Evolutionary conservation across 2,329 filamentous ascomycete genomes (phyloP), one percentile per base, ranked within the genome.

Genomic region (Pezicula neosporulosa): DNA sequence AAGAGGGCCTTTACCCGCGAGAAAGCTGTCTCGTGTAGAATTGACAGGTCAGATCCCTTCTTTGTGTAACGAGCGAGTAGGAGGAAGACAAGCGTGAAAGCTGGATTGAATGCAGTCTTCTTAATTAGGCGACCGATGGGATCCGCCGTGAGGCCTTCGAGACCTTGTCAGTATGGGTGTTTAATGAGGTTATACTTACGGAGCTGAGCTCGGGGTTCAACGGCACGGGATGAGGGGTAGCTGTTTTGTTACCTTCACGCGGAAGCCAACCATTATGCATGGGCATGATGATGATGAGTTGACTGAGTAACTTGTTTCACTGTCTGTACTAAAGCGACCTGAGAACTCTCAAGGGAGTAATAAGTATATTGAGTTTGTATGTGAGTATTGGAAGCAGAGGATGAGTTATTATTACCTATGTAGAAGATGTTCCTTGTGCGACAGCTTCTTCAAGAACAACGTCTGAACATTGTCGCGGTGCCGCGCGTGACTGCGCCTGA

Each of bases 41-140:
- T 74, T 9, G 74, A 68, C 16, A 87, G 63, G 47, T 80, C 70
- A 50, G 76, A 72, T 46, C 86, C 86, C 57, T 75, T 75, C 58
- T 78, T 73, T n/a, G 85, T 87, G 71, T 81, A 86, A 27, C 78
- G 77, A 8, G 81, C 78, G 19, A 85, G 72, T 4, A 89, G 74
- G 42, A 89, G 61, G 21, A 89, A 71, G 1, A 85, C 80, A 12
- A 90, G 69, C 0, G 86, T 77, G 18, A 89, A 69, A 37, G 75
- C 72, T 2, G 87, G 86, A 62, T 87, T 87, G 53, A 90, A 71
- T 6, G 78, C 73, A 0, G 84, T 89, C 49, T 73, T 72, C 56
- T 78, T 76, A 57, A 90, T 63, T 38, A 86, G 62, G 37, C 74
- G 74, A 35, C 77, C 68, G 53, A 88, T 56, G 12, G 83, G 80